Percentiles rank a stretch among this genome's conserved stretches.
Evolutionary conservation across 2,329 filamentous ascomycete species (phyloP).

Genomic region (Colletotrichum sp.): DNA sequence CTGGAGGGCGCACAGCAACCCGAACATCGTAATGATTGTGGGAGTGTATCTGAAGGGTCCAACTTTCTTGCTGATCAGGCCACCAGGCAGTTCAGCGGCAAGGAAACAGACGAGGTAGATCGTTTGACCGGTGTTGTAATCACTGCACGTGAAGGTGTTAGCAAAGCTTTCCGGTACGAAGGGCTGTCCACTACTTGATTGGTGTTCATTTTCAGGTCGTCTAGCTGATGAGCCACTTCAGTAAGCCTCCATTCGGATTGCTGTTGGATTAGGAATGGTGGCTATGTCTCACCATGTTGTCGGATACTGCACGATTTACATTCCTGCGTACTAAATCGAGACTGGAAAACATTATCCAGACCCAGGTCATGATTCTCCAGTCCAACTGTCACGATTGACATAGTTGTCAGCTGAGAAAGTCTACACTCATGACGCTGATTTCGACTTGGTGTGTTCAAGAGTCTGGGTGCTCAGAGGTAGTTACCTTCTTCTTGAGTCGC

Average conservation of each 20-base stretch:
- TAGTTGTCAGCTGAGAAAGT: not conserved
- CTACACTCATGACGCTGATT: not conserved
- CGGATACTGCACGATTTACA: constrained; percentile 64
- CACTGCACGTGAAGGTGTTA: constrained; percentile 27
- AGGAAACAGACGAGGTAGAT: constrained; percentile 61
- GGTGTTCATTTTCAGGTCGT: not conserved
- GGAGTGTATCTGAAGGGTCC: constrained; percentile 18
- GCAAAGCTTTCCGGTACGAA: constrained; percentile 35
- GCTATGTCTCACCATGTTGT: constrained; percentile 59
- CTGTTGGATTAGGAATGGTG: accelerated
- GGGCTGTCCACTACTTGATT: not conserved
- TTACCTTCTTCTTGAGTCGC: not conserved
- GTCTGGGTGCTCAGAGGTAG: not conserved
- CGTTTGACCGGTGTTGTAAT: constrained; percentile 46
- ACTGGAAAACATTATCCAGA: constrained; percentile 55
- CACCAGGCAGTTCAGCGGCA: constrained; percentile 63
- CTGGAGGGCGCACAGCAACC: not conserved
- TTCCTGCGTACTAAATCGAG: constrained; percentile 69
- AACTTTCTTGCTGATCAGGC: constrained; percentile 62
- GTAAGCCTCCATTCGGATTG: not conserved
- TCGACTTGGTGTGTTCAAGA: not conserved
- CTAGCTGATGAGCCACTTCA: not conserved
- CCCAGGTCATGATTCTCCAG: constrained; percentile 20
- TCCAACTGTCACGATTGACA: not conserved
- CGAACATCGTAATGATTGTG: not conserved